phyloP scores from a whole-genome alignment of 2,329 filamentous ascomycete genomes.

The Xylariaceae sp. region DNA sequence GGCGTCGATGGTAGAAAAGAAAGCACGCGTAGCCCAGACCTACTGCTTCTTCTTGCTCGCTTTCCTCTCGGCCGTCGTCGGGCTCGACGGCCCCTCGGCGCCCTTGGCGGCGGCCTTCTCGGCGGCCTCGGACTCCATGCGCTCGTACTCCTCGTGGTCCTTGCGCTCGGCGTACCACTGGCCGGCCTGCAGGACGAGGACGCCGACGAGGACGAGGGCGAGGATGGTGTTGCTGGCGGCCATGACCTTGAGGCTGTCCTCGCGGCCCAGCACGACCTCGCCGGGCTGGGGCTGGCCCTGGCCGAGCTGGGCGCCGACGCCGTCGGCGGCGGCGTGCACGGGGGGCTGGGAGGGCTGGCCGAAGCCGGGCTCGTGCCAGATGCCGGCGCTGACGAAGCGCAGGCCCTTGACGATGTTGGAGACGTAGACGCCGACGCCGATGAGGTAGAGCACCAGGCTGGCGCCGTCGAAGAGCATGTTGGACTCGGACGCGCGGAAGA shows the following conservation, averaged over 20 bases:
- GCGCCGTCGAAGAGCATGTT: conserved; percentile 93
- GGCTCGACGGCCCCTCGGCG: conserved; percentile 2
- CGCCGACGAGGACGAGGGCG: conserved; percentile 83
- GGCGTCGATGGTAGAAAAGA: no score
- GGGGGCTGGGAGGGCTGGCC: conserved; percentile 7
- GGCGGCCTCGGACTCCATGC: conserved; percentile 38
- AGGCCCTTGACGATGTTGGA: conserved; percentile 96
- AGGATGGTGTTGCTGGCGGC: conserved; percentile 94
- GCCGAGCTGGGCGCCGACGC: conserved; percentile 1
- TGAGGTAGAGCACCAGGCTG: conserved; percentile 72
- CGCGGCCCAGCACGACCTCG: conserved; percentile 66
- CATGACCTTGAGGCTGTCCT: conserved; percentile 86
- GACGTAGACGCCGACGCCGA: conserved; percentile 86
- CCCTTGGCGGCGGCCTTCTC: conserved; percentile 19
- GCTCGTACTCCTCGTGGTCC: conserved; percentile 71
- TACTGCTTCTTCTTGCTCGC: conserved; percentile 22
- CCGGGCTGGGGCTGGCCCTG: conserved; percentile 32
- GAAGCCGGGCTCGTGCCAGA: conserved; percentile 40
- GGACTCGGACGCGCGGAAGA: conserved; percentile 86
- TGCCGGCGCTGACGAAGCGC: conserved; percentile 67
- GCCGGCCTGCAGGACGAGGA: conserved; percentile 87
- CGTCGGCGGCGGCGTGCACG: neutral
- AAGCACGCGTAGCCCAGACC: no score
- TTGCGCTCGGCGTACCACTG: conserved; percentile 98
- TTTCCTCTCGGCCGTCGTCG: conserved; percentile 21